phyloP scores from a whole-genome alignment of 2,329 filamentous ascomycete genomes.

The Neophaeococcomyces aloes region DNA sequence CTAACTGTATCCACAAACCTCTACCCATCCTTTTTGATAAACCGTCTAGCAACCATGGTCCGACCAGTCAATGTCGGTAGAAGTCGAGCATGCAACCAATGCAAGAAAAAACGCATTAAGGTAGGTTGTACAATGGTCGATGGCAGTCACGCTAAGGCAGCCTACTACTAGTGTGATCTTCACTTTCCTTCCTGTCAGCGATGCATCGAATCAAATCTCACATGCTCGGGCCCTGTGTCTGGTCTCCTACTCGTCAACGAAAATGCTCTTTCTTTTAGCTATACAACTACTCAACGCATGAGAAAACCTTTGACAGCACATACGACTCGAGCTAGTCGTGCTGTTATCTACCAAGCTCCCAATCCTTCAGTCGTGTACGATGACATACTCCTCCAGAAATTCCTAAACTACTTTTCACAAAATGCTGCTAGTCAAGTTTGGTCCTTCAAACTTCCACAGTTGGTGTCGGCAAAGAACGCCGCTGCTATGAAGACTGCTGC shows the following conservation, averaged over 20 bases:
- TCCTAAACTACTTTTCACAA: slow-evolving; percentile 4
- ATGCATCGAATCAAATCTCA: slow-evolving; percentile 3
- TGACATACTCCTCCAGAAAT: slow-evolving; percentile 2
- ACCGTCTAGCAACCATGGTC: neutral
- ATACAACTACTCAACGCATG: neutral
- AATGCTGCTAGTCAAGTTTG: neutral
- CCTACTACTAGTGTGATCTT: slow-evolving; percentile 16
- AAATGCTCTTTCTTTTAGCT: neutral
- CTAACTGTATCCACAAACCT: too few species aligned
- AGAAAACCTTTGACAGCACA: neutral
- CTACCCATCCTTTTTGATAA: too few species aligned
- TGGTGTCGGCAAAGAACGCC: neutral
- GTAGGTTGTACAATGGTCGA: neutral
- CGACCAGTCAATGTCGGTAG: slow-evolving; percentile 3
- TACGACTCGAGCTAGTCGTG: neutral
- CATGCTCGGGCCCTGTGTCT: slow-evolving; percentile 3
- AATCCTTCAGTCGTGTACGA: neutral
- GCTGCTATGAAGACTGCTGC: slow-evolving; percentile 1
- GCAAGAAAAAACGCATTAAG: slow-evolving; percentile 5
- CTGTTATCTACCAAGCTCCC: neutral
- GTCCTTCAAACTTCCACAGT: neutral
- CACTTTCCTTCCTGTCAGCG: neutral
- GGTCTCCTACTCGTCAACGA: neutral
- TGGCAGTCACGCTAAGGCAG: neutral
- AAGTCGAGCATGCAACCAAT: slow-evolving; percentile 5